Evolutionary conservation across 2,329 filamentous ascomycete genomes (phyloP).

Genomic region (Colletotrichum orbiculare): DNA sequence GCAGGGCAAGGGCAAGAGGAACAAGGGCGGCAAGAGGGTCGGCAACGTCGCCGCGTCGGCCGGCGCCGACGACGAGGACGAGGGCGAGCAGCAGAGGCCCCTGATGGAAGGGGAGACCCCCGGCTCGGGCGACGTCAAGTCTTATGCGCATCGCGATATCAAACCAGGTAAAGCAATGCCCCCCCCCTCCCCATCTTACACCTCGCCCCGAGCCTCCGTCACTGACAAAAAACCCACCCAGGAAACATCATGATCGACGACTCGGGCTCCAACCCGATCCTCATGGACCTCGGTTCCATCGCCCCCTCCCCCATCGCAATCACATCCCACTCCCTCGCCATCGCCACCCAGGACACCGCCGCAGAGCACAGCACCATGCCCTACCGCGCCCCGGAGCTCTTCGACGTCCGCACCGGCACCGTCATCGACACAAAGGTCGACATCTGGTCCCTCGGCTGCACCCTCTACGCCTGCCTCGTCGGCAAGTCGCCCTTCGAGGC

Average conservation of each 20-base stretch:
- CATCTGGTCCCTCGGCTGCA: conserved; percentile 97
- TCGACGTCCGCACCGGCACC: conserved; percentile 94
- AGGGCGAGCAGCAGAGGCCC: conserved; percentile 81
- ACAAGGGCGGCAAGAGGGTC: conserved; percentile 47
- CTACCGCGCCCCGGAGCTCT: conserved; percentile 96
- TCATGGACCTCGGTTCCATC: conserved; percentile 97
- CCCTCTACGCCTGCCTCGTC: conserved; percentile 95
- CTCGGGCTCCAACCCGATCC: conserved; percentile 85
- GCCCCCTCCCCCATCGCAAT: conserved; percentile 88
- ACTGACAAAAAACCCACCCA: conserved; percentile 41
- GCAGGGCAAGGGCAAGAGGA: conserved; percentile 45
- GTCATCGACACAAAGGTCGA: conserved; percentile 96
- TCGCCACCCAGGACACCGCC: conserved; percentile 92
- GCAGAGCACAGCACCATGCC: conserved; percentile 99
- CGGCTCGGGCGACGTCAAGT: conserved; percentile 74
- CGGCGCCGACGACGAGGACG: conserved; percentile 72
- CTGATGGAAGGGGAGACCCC: conserved; percentile 85
- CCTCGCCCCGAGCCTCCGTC: too few relatives aligned
- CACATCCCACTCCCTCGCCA: conserved; percentile 87
- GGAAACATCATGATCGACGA: conserved; percentile 99
- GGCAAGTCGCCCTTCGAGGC: conserved; percentile 98
- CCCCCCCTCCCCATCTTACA: background rate
- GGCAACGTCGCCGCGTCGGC: conserved; percentile 45
- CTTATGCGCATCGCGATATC: conserved; percentile 95
- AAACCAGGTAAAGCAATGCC: conserved; percentile 80